These are phyloP conservation scores for Dipodascopsis uninucleata DNA, from an alignment of 805 yeast genomes.

Conservation along the genomic window DNA sequence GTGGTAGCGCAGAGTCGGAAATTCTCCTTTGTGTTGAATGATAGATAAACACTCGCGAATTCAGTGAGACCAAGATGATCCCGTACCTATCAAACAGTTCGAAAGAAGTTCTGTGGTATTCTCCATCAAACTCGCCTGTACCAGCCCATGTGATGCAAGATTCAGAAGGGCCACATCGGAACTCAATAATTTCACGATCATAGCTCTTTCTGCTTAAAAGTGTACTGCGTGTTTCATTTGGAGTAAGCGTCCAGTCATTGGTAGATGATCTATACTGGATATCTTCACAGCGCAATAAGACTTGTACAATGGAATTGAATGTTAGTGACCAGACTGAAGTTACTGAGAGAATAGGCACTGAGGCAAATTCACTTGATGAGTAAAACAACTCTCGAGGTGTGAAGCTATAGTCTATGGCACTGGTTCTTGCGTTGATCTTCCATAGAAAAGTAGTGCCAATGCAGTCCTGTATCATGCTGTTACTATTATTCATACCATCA, in stretches of 20 bases:
- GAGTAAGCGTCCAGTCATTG: no score
- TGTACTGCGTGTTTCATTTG: no score
- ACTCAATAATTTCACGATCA: slow-evolving; percentile 16
- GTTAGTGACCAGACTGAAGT: slow-evolving; percentile 19
- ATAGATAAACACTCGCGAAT: slow-evolving; percentile 15
- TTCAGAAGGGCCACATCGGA: slow-evolving; percentile 8
- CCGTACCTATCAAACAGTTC: slow-evolving; percentile 13
- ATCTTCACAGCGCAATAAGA: slow-evolving; percentile 16
- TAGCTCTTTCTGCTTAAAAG: not conserved
- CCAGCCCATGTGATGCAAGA: slow-evolving; percentile 15
- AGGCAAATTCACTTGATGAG: not conserved
- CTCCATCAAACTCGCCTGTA: slow-evolving; percentile 18
- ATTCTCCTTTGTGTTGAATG: no score
- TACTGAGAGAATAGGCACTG: slow-evolving; percentile 5
- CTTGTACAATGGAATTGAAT: slow-evolving; percentile 11
- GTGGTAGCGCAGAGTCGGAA: no score
- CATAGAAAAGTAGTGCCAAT: slow-evolving; percentile 14
- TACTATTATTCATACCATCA: no score
- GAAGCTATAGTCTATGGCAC: slow-evolving; percentile 1
- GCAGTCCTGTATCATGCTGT: no score
- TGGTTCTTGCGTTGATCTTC: slow-evolving; percentile 1
- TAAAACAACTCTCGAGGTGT: slow-evolving; percentile 1
- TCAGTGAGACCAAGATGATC: slow-evolving; percentile 11
- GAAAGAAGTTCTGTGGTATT: slow-evolving; percentile 6
- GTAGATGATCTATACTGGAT: no score